phyloP scores from a whole-genome alignment of 2,329 filamentous ascomycete genomes.

The Calonectria pseudoturangicola region DNA sequence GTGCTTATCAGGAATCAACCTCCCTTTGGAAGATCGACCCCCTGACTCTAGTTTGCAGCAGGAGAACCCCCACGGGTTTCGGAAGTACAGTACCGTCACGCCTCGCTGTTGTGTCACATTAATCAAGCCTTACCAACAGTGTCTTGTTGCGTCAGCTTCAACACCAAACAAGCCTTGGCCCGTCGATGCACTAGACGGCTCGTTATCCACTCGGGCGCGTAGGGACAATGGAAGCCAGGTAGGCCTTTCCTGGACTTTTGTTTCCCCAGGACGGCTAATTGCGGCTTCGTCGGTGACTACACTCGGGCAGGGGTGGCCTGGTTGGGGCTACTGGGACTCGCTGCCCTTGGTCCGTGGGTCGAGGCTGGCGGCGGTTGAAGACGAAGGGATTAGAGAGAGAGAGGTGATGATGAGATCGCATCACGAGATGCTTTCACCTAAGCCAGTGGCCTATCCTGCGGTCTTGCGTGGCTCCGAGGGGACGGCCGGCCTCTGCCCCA shows the following conservation, averaged over 20 bases:
- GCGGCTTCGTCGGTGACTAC: slow-evolving; percentile 1
- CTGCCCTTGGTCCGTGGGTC: slow-evolving; percentile 26
- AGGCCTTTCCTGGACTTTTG: not conserved
- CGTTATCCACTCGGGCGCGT: slow-evolving; percentile 21
- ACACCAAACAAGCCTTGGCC: slow-evolving; percentile 29
- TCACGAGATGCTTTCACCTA: slow-evolving; percentile 56
- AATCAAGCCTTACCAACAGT: slow-evolving; percentile 14
- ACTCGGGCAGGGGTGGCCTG: slow-evolving; percentile 1
- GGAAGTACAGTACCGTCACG: slow-evolving; percentile 1
- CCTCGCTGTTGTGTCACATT: slow-evolving; percentile 22
- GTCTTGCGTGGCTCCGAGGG: slow-evolving; percentile 28
- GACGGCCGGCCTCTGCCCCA: slow-evolving; percentile 23
- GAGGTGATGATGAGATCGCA: slow-evolving; percentile 40
- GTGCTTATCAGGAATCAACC: slow-evolving; percentile 24
- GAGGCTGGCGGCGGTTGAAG: slow-evolving; percentile 10
- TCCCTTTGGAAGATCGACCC: slow-evolving; percentile 24
- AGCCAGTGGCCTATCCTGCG: slow-evolving; percentile 35
- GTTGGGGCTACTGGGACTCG: not conserved
- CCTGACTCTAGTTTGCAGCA: slow-evolving; percentile 19
- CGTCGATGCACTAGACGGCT: slow-evolving; percentile 19
- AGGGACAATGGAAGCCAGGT: not conserved
- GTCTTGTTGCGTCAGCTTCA: slow-evolving; percentile 23
- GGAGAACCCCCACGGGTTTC: slow-evolving; percentile 24
- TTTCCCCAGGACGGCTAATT: slow-evolving; percentile 18
- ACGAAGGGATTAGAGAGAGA: slow-evolving; percentile 15